Evolutionary conservation across 208 protist genomes (phyloP).

Genomic region (Porcisia deanei): DNA sequence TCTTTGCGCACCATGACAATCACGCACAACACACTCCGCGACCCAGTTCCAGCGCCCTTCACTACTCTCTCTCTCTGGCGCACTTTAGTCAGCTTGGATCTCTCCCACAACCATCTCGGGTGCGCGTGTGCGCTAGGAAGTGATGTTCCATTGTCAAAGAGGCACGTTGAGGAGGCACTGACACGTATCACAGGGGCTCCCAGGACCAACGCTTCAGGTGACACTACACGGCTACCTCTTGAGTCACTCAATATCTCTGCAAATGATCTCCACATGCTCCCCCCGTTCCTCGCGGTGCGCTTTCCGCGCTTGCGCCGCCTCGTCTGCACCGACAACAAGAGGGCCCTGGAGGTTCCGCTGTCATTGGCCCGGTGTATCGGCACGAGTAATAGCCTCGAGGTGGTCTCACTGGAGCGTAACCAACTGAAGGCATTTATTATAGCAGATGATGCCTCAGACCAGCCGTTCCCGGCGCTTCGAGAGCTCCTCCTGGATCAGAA

Average conservation of each 20-base stretch:
- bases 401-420: slow-evolving; percentile 20
- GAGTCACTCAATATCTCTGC: slow-evolving; percentile 42
- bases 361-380: slow-evolving; percentile 30
- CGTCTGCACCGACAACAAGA: slow-evolving; percentile 34
- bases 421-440: slow-evolving; percentile 28
- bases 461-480: slow-evolving; percentile 30
- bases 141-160: not conserved
- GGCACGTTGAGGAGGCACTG: not conserved
- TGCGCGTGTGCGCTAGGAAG: slow-evolving; percentile 42
- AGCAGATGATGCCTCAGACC: slow-evolving; percentile 3
- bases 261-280: slow-evolving; percentile 37
- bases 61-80: slow-evolving; percentile 28
- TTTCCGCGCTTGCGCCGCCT: slow-evolving; percentile 44
- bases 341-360: slow-evolving; percentile 18
- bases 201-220: not conserved
- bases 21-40: slow-evolving; percentile 25
- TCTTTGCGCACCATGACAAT: slow-evolving; percentile 30
- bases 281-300: slow-evolving; percentile 14
- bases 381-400: slow-evolving; percentile 18
- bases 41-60: slow-evolving; percentile 32
- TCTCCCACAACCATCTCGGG: slow-evolving; percentile 38
- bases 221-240: slow-evolving; percentile 15
- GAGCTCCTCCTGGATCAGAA: slow-evolving; percentile 47
- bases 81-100: slow-evolving; percentile 34
- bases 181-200: not conserved